Conservation (phyloP, 2,329 filamentous ascomycete genomes). For the Talaromyces rugulosus region DNA sequence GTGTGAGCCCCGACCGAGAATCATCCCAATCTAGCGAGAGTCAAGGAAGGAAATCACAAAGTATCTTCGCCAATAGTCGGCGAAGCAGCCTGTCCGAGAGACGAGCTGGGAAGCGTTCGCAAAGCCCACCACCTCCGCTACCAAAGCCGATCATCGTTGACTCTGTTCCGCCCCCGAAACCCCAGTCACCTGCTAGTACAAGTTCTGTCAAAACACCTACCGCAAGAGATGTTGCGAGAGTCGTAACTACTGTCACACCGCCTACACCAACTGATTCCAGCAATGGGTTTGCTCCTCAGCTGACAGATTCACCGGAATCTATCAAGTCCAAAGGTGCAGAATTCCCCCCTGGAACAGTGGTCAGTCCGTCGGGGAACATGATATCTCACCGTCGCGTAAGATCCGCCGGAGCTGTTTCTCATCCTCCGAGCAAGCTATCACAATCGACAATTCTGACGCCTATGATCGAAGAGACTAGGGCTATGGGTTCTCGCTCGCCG, state of each 20-base stretch:
- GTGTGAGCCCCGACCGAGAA: conserved; percentile 45
- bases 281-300: conserved; percentile 22
- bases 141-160: conserved; percentile 30
- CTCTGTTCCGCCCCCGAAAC: conserved; percentile 17
- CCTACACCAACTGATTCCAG: conserved; percentile 56
- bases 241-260: conserved; percentile 59
- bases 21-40: conserved; percentile 38
- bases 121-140: conserved; percentile 28
- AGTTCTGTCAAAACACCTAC: conserved; percentile 28
- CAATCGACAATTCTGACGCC: conserved; percentile 71
- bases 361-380: conserved; percentile 65
- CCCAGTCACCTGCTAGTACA: background rate
- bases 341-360: conserved; percentile 46
- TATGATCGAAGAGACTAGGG: conserved; percentile 61
- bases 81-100: conserved; percentile 32
- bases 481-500: conserved; percentile 49
- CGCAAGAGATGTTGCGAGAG: conserved; percentile 30
- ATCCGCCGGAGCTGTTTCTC: conserved; percentile 48
- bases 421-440: conserved; percentile 81
- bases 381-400: conserved; percentile 65
- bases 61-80: conserved; percentile 35
- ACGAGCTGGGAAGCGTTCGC: conserved; percentile 23
- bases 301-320: conserved; percentile 39
- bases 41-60: conserved; percentile 26
- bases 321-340: conserved; percentile 21